These are phyloP conservation scores for Xanthoparmelia taractica DNA, from an alignment of 495 filamentous ascomycete genomes.

Conservation along the genomic window DNA sequence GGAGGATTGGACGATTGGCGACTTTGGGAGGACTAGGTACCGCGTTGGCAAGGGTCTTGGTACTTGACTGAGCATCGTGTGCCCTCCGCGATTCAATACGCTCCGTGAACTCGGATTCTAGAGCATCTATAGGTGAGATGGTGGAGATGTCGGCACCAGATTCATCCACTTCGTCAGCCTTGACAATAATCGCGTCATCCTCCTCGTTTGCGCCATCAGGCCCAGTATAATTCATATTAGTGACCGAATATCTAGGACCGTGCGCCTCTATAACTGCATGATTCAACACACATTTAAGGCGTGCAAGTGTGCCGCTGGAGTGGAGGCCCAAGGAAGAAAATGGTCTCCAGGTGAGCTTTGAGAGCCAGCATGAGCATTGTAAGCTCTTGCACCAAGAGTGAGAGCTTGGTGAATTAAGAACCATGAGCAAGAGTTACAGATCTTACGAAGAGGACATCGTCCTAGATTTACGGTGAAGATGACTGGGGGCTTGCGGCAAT, in stretches of 20 bases:
- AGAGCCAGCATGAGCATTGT: background rate
- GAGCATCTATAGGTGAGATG: slow-evolving; percentile 34
- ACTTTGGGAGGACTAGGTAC: slow-evolving; percentile 24
- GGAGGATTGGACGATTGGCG: slow-evolving; percentile 44
- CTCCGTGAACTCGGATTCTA: slow-evolving; percentile 44
- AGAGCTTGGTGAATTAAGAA: background rate
- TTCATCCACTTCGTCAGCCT: slow-evolving; percentile 49
- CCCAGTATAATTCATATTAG: slow-evolving; percentile 11
- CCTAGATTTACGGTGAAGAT: too few species aligned
- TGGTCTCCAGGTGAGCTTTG: background rate
- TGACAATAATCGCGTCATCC: slow-evolving; percentile 37
- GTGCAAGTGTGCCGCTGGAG: background rate
- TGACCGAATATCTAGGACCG: background rate
- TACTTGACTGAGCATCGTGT: slow-evolving; percentile 22
- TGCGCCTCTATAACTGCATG: background rate
- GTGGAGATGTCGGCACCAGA: slow-evolving; percentile 47
- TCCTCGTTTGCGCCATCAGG: slow-evolving; percentile 4
- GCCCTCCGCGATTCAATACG: slow-evolving; percentile 37
- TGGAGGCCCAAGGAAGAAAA: background rate
- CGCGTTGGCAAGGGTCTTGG: slow-evolving; percentile 25
- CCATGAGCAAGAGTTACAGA: rapidly evolving
- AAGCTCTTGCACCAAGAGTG: background rate
- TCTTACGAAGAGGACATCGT: background rate
- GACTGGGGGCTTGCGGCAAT: background rate
- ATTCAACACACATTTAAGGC: background rate